phyloP scores from a whole-genome alignment of 371 early-diverging fungal species.

The Mucor saturninus region DNA sequence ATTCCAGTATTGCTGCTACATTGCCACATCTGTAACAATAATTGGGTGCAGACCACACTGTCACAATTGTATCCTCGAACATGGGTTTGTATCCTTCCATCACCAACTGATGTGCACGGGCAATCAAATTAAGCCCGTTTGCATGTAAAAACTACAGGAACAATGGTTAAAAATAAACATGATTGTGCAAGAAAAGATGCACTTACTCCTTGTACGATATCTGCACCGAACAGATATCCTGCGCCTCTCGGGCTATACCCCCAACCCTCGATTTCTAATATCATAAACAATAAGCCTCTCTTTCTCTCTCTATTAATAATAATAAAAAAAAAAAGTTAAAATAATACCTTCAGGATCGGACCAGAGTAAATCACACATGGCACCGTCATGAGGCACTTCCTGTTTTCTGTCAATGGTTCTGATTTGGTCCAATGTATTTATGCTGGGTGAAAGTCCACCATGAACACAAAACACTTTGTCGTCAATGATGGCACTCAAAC shows the following conservation, averaged over 20 bases:
- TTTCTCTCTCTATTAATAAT: not conserved
- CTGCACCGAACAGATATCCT: conserved; percentile 97
- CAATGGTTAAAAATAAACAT: not conserved
- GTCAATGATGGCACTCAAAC: conserved; percentile 93
- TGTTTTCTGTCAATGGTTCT: conserved; percentile 97
- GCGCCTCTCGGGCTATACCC: conserved; percentile 98
- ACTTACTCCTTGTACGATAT: conserved; percentile 80
- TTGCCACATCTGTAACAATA: conserved; percentile 99
- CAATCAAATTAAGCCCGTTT: conserved; percentile 93
- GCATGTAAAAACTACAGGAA: conserved; percentile 75
- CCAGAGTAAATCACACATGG: conserved; percentile 99
- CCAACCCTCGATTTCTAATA: conserved; percentile 88
- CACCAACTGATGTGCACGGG: conserved; percentile 98
- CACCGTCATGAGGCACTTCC: conserved; percentile 99
- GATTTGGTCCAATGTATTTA: conserved; percentile 96
- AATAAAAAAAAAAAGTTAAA: not conserved
- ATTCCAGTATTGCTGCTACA: conserved; percentile 96
- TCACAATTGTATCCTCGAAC: conserved; percentile 96
- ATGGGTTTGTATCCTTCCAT: conserved; percentile 98
- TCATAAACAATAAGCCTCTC: no score
- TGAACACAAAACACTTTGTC: conserved; percentile 97
- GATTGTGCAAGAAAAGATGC: not conserved
- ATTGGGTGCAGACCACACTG: conserved; percentile 99
- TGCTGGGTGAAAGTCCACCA: conserved; percentile 96
- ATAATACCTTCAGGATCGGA: conserved; percentile 94